Evolutionary conservation across 2,329 filamentous ascomycete species (phyloP), one percentile per base, ranked within the genome.

Genomic region (Sclerotinia minor): DNA sequence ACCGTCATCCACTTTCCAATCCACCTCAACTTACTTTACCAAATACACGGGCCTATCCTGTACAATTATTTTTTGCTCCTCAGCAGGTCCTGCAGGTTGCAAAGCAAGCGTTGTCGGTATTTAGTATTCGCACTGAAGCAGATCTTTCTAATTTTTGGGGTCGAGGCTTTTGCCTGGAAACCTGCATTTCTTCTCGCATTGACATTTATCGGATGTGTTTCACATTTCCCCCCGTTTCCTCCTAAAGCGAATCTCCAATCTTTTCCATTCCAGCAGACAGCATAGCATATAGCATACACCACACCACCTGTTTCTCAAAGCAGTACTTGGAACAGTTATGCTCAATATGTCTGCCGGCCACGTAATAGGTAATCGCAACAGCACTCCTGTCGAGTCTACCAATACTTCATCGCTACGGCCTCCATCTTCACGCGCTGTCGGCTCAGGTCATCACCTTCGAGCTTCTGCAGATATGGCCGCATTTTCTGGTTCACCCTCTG

Each of bases 401-500:
- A 92, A 89, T 76, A 88, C 91, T 69, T 90, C 89, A 65, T 89
- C 92, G 72, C 89, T 97, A 76, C 91, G 94, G 70, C 92, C 94
- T 59, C 92, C 93, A 60, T 85, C 89, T 53, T 90, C 94, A 72
- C 87, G 94, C 74, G 86, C 89, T 55, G 83, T 96, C 74, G 91
- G 89, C 69, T 86, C 90, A 70, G 89, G 89, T 67, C 92, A 94
- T 79, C 92, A 95, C 78, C 88, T 99, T 71, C 92, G 95, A 76
- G 92, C 94, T 58, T 99, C 95, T 64, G 94, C 95, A 75, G 95
- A 99, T 79, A 96, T 98, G 91, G 91, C 92, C 71, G 89, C 89
- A 61, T 92, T 96, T 77, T 87, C 80, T 77, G 84, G 74, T 77
- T 92, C 82, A 75, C 90, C 82, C 75, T 87, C 87, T 44, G 86